phyloP scores from a whole-genome alignment of 257 asterid genomes.

The Penstemon davidsonii region DNA sequence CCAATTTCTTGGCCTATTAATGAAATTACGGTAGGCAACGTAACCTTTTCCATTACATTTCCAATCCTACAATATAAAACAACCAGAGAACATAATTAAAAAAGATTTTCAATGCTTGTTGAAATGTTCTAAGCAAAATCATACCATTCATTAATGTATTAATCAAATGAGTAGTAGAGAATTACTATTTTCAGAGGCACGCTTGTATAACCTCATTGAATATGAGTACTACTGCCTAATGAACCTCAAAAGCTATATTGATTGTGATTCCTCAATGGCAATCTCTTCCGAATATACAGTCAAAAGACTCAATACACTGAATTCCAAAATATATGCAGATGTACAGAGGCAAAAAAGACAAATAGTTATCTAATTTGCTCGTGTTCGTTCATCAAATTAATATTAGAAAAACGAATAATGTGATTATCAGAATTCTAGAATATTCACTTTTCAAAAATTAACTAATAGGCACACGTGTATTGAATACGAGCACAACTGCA shows the following conservation, averaged over 20 bases:
- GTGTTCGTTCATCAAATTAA: no score
- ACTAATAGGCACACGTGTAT: not conserved
- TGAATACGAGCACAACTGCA: not conserved
- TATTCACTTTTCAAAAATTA: no score
- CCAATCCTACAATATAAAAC: slow-evolving; percentile 70
- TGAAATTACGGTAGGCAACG: slow-evolving; percentile 79
- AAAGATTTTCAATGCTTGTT: not conserved
- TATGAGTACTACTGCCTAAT: not conserved
- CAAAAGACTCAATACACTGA: slow-evolving; percentile 20
- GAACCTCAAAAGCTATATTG: not conserved
- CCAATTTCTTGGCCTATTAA: slow-evolving; percentile 84
- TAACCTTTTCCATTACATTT: slow-evolving; percentile 91
- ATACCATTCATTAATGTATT: not conserved
- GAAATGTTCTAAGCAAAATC: not conserved
- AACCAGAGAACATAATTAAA: slow-evolving; percentile 30
- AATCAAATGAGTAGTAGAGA: slow-evolving; percentile 16
- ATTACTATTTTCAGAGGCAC: not conserved
- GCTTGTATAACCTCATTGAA: not conserved
- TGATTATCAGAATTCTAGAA: no score
- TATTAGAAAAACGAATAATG: no score
- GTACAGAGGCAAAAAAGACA: not conserved
- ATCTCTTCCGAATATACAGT: slow-evolving; percentile 20
- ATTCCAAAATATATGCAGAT: not conserved
- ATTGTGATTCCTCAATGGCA: slow-evolving; percentile 13
- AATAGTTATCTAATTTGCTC: no score